Percentiles rank a stretch among this genome's conserved stretches.
These are phyloP conservation scores for Torulaspora quercuum DNA, from an alignment of 805 yeast genomes.

Conservation along the genomic window DNA sequence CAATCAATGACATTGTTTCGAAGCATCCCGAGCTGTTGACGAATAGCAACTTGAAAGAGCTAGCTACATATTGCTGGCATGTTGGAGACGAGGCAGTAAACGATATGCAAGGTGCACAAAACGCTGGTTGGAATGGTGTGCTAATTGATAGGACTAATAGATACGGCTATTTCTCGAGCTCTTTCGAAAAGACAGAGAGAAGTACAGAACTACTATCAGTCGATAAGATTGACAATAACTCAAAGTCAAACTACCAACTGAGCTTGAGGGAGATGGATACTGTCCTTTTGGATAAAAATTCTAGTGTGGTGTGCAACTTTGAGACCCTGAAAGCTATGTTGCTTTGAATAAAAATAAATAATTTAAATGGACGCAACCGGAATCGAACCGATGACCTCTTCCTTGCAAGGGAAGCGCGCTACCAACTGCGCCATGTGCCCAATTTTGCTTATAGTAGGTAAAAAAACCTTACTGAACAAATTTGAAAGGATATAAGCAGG, in stretches of 20 bases:
- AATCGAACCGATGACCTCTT: constrained; percentile 74
- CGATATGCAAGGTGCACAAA: constrained; percentile 51
- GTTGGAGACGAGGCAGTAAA: constrained; percentile 59
- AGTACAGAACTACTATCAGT: constrained; percentile 24
- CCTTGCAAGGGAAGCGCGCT: constrained; percentile 78
- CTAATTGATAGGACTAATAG: constrained; percentile 46
- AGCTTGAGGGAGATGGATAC: constrained; percentile 20
- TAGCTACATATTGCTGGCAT: constrained; percentile 49
- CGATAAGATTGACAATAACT: constrained; percentile 30
- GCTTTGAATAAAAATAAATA: constrained; percentile 11
- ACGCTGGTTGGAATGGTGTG: constrained; percentile 62
- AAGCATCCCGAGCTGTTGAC: constrained; percentile 22
- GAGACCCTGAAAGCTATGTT: constrained; percentile 16
- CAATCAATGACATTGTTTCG: constrained; percentile 31
- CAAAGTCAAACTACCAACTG: constrained; percentile 20
- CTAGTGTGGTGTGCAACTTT: constrained; percentile 29
- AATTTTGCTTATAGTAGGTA: too few species aligned
- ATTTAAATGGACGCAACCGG: constrained; percentile 78
- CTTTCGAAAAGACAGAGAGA: constrained; percentile 9
- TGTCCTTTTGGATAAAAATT: constrained; percentile 20
- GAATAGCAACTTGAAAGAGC: constrained; percentile 16
- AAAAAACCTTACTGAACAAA: too few species aligned
- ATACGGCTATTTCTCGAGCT: constrained; percentile 26
- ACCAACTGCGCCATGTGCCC: constrained; percentile 67
- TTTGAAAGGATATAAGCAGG: too few species aligned